phyloP scores from a whole-genome alignment of 805 yeast genomes.

The Starmerella bombi region DNA sequence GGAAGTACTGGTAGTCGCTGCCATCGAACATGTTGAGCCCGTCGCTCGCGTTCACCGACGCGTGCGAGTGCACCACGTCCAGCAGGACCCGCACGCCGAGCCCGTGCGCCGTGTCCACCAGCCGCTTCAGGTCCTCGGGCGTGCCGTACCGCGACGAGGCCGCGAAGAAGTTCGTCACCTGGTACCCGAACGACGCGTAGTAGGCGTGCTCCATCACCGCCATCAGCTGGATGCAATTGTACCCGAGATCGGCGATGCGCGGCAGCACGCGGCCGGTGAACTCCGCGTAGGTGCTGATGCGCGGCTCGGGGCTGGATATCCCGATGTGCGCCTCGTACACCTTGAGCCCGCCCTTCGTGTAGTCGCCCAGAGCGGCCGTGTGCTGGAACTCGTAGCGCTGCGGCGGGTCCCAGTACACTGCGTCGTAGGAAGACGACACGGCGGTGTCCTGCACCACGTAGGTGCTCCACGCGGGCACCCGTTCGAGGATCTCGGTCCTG shows the following conservation, averaged over 20 bases:
- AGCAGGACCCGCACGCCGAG: conserved; percentile 74
- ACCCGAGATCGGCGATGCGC: conserved; percentile 70
- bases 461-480: conserved; percentile 80
- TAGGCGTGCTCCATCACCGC: conserved; percentile 98
- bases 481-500: conserved; percentile 56
- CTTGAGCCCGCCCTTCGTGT: conserved; percentile 30
- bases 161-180: conserved; percentile 85
- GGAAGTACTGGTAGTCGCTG: conserved; percentile 89
- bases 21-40: conserved; percentile 92
- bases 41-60: conserved; percentile 85
- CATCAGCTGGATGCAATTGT: conserved; percentile 90
- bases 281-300: conserved; percentile 71
- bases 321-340: conserved; percentile 92
- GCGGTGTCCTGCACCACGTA: conserved; percentile 58
- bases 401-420: conserved; percentile 84
- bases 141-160: conserved; percentile 82
- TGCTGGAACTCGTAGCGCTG: conserved; percentile 47
- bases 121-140: conserved; percentile 85
- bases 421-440: conserved; percentile 50
- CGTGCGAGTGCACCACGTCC: conserved; percentile 93
- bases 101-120: conserved; percentile 83
- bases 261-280: conserved; percentile 73
- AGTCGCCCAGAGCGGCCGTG: conserved; percentile 46
- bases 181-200: conserved; percentile 97
- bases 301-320: conserved; percentile 81